These are phyloP conservation scores for Saccharomyces paradoxus DNA, from an alignment of 805 yeast genomes.

Conservation along the genomic window DNA sequence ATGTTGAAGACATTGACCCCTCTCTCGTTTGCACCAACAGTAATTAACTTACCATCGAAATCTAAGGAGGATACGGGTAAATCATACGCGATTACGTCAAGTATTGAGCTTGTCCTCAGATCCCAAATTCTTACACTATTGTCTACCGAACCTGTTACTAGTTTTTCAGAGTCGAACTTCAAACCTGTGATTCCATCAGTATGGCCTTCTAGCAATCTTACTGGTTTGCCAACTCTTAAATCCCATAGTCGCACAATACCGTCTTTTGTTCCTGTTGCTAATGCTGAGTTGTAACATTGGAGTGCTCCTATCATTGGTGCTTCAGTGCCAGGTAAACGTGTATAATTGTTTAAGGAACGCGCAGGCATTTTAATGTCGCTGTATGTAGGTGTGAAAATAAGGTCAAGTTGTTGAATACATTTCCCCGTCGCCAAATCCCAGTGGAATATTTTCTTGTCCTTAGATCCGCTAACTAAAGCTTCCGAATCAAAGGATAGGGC, in stretches of 20 bases:
- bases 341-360: constrained; percentile 2
- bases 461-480: constrained; percentile 56
- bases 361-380: constrained; percentile 3
- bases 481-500: constrained; percentile 48
- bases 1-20: constrained; percentile 50
- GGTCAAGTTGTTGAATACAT: constrained; percentile 62
- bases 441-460: constrained; percentile 62
- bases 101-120: constrained; percentile 53
- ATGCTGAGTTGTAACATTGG: constrained; percentile 65
- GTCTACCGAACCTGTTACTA: constrained; percentile 58
- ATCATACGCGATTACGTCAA: constrained; percentile 54
- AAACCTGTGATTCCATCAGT: constrained; percentile 59
- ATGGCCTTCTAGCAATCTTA: constrained; percentile 55
- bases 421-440: constrained; percentile 65
- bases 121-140: constrained; percentile 64
- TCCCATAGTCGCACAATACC: constrained; percentile 74
- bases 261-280: constrained; percentile 71
- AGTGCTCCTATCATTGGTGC: constrained; percentile 52
- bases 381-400: constrained; percentile 23
- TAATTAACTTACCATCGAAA: constrained; percentile 52
- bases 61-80: constrained; percentile 46
- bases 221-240: constrained; percentile 58
- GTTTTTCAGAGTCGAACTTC: constrained; percentile 55
- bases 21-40: constrained; percentile 41
- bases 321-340: constrained; percentile 3